A percentile compares a stretch with the other conserved stretches of the same genome.
These are phyloP conservation scores for Coemansia sp. DNA, from an alignment of 192 early-diverging fungal species.

Conservation along the genomic window DNA sequence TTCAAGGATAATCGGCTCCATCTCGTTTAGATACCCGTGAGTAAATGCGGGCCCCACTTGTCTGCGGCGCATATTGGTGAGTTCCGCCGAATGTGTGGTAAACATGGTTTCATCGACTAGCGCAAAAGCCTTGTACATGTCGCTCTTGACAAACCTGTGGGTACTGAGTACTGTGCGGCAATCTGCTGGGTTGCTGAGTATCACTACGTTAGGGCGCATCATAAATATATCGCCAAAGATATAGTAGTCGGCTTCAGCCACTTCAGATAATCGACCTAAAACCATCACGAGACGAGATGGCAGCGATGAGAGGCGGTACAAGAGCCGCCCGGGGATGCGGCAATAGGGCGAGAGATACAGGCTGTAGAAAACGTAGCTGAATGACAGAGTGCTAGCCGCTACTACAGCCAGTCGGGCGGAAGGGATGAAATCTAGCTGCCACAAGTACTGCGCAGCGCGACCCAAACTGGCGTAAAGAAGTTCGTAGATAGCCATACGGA, in stretches of 20 bases:
- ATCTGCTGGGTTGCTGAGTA: conserved; percentile 26
- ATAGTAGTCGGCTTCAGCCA: conserved; percentile 22
- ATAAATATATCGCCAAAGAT: conserved; percentile 38
- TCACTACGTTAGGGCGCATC: conserved; percentile 30
- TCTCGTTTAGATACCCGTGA: conserved; percentile 18
- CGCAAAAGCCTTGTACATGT: conserved; percentile 35
- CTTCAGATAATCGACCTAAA: conserved; percentile 15
- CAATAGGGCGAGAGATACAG: conserved; percentile 28
- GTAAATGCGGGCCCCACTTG: conserved; percentile 41
- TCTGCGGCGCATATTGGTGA: conserved; percentile 18
- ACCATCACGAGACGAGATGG: background rate
- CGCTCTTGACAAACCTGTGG: conserved; percentile 32
- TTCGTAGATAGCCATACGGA: background rate
- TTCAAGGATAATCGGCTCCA: conserved; percentile 42
- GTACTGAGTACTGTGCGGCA: conserved; percentile 23
- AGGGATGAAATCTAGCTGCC: background rate
- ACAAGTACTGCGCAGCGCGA: background rate
- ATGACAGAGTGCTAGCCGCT: background rate
- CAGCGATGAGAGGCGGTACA: conserved; percentile 12
- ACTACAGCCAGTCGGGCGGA: background rate
- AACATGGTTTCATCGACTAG: conserved; percentile 26
- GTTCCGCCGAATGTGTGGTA: conserved; percentile 24
- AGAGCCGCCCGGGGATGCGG: conserved; percentile 16
- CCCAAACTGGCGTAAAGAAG: background rate
- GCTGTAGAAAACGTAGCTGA: conserved; percentile 12